Percentiles rank a stretch among this genome's conserved stretches.
phyloP scores from a whole-genome alignment of 2,329 filamentous ascomycete genomes.

The Gnomoniopsis sp. region DNA sequence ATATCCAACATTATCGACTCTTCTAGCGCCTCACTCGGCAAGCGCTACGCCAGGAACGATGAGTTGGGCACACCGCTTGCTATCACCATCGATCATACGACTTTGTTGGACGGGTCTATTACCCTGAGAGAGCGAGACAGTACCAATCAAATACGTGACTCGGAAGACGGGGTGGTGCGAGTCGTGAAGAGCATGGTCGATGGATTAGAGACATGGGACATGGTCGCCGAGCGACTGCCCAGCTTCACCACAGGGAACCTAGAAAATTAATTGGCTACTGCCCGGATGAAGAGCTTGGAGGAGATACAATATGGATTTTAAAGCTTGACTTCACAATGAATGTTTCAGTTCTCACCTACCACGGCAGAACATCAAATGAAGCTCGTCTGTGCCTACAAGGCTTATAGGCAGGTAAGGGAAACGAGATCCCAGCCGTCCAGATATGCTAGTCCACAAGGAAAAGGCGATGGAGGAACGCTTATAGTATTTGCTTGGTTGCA shows the following conservation, averaged over 20 bases:
- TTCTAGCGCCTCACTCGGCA: slow-evolving; percentile 82
- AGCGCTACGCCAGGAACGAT: slow-evolving; percentile 86
- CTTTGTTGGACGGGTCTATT: slow-evolving; percentile 74
- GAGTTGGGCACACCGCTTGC: slow-evolving; percentile 87
- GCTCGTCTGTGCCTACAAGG: too few relatives aligned
- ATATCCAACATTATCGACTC: slow-evolving; percentile 80
- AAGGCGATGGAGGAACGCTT: too few relatives aligned
- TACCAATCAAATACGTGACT: slow-evolving; percentile 79
- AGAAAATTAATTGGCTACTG: not conserved
- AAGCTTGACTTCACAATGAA: too few relatives aligned
- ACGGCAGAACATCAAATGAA: too few relatives aligned
- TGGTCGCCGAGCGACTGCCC: slow-evolving; percentile 13
- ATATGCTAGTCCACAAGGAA: too few relatives aligned
- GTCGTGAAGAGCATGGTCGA: slow-evolving; percentile 59
- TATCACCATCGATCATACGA: slow-evolving; percentile 90
- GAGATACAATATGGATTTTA: too few relatives aligned
- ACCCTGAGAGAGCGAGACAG: slow-evolving; percentile 83
- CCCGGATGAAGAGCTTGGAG: too few relatives aligned
- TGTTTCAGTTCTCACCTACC: too few relatives aligned
- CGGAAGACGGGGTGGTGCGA: slow-evolving; percentile 70
- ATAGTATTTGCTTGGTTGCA: too few relatives aligned
- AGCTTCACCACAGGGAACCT: not conserved
- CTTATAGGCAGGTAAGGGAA: too few relatives aligned
- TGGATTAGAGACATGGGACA: slow-evolving; percentile 54
- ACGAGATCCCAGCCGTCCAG: too few relatives aligned